These are phyloP conservation scores for Ramalina intermedia DNA, from an alignment of 495 filamentous ascomycete genomes.

Conservation along the genomic window DNA sequence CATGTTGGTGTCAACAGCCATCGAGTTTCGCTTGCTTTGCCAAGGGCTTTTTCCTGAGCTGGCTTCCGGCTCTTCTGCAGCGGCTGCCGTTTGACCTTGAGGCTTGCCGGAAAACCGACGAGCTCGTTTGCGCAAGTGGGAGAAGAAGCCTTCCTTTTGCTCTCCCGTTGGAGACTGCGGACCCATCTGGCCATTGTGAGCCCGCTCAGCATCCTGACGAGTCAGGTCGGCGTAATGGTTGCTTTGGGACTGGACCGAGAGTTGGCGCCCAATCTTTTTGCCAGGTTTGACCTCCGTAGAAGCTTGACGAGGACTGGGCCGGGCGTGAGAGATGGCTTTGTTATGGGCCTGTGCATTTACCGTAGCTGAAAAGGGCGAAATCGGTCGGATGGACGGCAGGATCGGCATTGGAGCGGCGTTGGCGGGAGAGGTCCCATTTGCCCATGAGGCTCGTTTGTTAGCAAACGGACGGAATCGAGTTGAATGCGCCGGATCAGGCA, in stretches of 20 bases:
- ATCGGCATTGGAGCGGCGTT: conserved; percentile 95
- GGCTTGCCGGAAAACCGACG: conserved; percentile 83
- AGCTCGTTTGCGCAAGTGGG: conserved; percentile 87
- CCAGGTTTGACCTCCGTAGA: conserved; percentile 48
- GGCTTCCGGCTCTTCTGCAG: conserved; percentile 74
- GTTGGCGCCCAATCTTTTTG: conserved; percentile 91
- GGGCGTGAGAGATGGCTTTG: conserved; percentile 7
- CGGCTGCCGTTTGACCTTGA: conserved; percentile 58
- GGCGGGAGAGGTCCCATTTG: conserved; percentile 44
- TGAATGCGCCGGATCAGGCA: conserved; percentile 6
- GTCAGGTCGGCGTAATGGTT: conserved; percentile 82
- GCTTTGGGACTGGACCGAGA: conserved; percentile 87
- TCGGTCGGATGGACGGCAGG: conserved; percentile 85
- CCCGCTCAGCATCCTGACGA: conserved; percentile 80
- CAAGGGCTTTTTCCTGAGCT: conserved; percentile 85
- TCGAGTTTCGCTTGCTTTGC: conserved; percentile 68
- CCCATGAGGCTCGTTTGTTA: conserved; percentile 75
- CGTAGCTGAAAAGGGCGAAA: conserved; percentile 82
- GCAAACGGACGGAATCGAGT: conserved; percentile 45
- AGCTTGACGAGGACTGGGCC: conserved; percentile 5
- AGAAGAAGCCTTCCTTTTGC: conserved; percentile 92
- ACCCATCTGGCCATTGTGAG: conserved; percentile 67
- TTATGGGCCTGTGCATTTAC: conserved; percentile 76
- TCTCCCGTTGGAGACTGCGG: conserved; percentile 48
- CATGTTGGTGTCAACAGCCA: conserved; percentile 54